phyloP scores from a whole-genome alignment of 2,329 filamentous ascomycete species.

The Coniochaeta sp. region DNA sequence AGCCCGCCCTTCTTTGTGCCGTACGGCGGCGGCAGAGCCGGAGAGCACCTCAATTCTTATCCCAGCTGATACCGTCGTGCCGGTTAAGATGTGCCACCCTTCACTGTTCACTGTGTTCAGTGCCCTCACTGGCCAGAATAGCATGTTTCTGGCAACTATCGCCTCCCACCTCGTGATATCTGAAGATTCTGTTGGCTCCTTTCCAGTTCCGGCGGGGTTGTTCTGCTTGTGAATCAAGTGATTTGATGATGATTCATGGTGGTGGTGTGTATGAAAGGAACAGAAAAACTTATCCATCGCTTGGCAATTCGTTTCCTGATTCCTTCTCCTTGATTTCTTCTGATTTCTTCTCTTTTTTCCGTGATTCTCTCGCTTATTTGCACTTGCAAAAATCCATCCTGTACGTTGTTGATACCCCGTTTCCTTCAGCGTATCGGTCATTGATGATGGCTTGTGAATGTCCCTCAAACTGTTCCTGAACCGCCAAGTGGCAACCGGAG shows the following conservation, averaged over 20 bases:
- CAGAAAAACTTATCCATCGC: not conserved
- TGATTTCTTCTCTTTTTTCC: too few species aligned
- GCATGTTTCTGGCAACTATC: not conserved
- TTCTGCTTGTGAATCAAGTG: not conserved
- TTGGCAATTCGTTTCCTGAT: not conserved
- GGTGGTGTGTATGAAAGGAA: not conserved
- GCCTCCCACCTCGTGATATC: not conserved
- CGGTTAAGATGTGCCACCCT: not conserved
- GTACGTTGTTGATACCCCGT: not conserved
- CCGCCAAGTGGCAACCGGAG: not conserved
- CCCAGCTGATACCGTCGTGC: not conserved
- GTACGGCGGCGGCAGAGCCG: constrained; percentile 1
- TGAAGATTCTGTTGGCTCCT: not conserved
- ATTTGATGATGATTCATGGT: not conserved
- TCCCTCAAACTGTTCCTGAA: too few species aligned
- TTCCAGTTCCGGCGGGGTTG: not conserved
- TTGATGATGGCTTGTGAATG: not conserved
- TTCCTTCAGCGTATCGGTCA: not conserved
- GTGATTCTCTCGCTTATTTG: not conserved
- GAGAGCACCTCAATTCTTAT: not conserved
- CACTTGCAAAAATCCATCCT: not conserved
- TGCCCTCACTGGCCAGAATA: too few species aligned
- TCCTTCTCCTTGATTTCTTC: too few species aligned
- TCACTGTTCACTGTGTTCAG: not conserved
- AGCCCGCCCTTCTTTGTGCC: not conserved